phyloP scores from a whole-genome alignment of 1,139 yeast genomes.

The Candida sp. region DNA sequence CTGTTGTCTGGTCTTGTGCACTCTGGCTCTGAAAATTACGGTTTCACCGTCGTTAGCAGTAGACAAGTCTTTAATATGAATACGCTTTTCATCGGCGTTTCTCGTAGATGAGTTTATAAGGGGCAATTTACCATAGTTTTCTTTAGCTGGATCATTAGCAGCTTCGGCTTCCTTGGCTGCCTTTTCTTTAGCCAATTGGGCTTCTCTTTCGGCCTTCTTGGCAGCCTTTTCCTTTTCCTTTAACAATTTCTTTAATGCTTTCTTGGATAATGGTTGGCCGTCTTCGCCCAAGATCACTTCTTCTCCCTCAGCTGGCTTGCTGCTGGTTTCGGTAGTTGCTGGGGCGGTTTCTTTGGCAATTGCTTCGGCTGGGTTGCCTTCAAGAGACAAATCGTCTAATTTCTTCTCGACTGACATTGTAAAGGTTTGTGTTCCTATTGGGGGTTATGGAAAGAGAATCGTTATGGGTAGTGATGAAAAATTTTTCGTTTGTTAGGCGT shows the following conservation, averaged over 20 bases:
- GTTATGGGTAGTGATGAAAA: not conserved
- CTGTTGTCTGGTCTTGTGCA: conserved; percentile 92
- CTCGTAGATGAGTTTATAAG: conserved; percentile 78
- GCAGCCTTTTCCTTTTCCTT: conserved; percentile 93
- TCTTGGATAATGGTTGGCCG: conserved; percentile 95
- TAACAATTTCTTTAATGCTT: conserved; percentile 92
- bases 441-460: not conserved
- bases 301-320: conserved; percentile 13
- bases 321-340: conserved; percentile 2
- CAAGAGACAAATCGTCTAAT: conserved; percentile 16
- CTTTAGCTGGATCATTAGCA: conserved; percentile 85
- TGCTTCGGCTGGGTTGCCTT: conserved; percentile 14
- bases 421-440: conserved; percentile 4
- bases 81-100: conserved; percentile 58
- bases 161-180: conserved; percentile 76
- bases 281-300: conserved; percentile 68
- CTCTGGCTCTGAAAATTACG: conserved; percentile 90
- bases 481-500: not conserved
- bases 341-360: conserved; percentile 19
- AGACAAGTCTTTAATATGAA: conserved; percentile 57
- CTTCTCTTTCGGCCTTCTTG: conserved; percentile 94
- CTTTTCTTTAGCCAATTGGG: conserved; percentile 83
- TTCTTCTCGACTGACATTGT: conserved; percentile 16
- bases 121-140: conserved; percentile 88
- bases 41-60: conserved; percentile 76